Base-by-base conservation (phyloP, 2,329 filamentous ascomycete species). In the Phyllosticta capitalensis region DNA sequence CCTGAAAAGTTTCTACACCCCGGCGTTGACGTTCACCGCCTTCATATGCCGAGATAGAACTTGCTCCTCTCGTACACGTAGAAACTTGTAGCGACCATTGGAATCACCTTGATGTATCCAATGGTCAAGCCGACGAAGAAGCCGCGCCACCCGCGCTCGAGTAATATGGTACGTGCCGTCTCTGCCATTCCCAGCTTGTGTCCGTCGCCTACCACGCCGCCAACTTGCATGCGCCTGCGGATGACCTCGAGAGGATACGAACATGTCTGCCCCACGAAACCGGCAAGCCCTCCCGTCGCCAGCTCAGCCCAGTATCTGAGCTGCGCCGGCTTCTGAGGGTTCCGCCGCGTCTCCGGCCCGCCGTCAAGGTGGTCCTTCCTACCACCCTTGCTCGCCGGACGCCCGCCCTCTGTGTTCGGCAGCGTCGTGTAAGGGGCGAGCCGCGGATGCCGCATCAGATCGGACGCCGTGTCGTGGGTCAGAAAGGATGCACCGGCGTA, bases 401-500 rank as follows among this genome's bases (percentile, higher is more conserved):
- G 38, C 14, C 38, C 38, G 38, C 38, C 38, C 53, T 68, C 78
- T 55, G 80, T 84, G 62, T 80, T 78, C 0, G 89, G 84, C 1
- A 95, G 76, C 0, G 88, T 90, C 3, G 92, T 96, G 71, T 90
- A 89, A 52, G 80, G 71, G 4, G 87, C 84, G 6, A 96, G 67
- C 0, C 72, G 64, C 0, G 86, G 85, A 59, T 82, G 80, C 19
- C 92, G 89, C 66, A 99, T 81, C 53, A 94, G 68, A 72, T 99
- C 94, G 62, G 90, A 89, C 49, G 88, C 84, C 4, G 89, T 90
- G 72, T 99, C 94, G 75, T 99, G 94, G 0, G 90, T 95, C 49
- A 99, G 81, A 75, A 99, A 99, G 1, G 91, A 96, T 68, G 95
- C 87, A 67, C 94, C 94, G 1, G 94, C 94, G 69, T 99, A 99